Conservation (phyloP, 495 filamentous ascomycete genomes). For the Penicillium coffeae region DNA sequence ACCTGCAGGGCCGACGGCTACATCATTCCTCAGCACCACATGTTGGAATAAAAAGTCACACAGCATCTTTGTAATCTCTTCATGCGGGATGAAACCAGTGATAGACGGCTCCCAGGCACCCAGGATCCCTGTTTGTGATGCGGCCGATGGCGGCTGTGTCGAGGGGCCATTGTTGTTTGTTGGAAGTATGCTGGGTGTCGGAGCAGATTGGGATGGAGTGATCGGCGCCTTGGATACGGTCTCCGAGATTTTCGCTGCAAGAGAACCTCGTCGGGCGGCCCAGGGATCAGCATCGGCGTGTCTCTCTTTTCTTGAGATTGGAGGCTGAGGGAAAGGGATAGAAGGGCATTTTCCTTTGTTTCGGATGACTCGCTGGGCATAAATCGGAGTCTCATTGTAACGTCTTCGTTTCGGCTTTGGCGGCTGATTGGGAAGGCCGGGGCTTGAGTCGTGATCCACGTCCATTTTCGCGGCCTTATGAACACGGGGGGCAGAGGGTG, state of each 20-base stretch:
- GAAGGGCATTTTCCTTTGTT: constrained; percentile 34
- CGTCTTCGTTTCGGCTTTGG: constrained; percentile 37
- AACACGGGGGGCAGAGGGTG: constrained; percentile 18
- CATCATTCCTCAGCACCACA: constrained; percentile 58
- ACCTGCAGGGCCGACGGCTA: constrained; percentile 41
- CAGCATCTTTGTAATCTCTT: constrained; percentile 62
- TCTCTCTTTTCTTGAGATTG: constrained; percentile 34
- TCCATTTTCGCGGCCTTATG: constrained; percentile 25
- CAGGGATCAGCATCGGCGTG: constrained; percentile 21
- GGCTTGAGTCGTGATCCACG: constrained; percentile 14
- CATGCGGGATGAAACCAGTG: constrained; percentile 57
- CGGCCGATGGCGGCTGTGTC: constrained; percentile 3
- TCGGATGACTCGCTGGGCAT: constrained; percentile 38
- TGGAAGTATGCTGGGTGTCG: constrained; percentile 13
- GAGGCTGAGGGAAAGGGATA: constrained; percentile 34
- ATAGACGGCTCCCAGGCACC: constrained; percentile 75
- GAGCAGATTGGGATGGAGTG: constrained; percentile 18
- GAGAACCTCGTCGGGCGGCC: constrained; percentile 24
- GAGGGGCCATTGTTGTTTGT: constrained; percentile 11
- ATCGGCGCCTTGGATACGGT: constrained; percentile 16
- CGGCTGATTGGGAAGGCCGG: constrained; percentile 21
- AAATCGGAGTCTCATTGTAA: constrained; percentile 46
- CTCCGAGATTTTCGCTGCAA: constrained; percentile 18
- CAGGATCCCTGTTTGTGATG: constrained; percentile 32
- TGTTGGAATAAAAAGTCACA: constrained; percentile 71